Base-by-base conservation (phyloP, 1,284 basidiomycete species). In the Vanrija sp. region DNA sequence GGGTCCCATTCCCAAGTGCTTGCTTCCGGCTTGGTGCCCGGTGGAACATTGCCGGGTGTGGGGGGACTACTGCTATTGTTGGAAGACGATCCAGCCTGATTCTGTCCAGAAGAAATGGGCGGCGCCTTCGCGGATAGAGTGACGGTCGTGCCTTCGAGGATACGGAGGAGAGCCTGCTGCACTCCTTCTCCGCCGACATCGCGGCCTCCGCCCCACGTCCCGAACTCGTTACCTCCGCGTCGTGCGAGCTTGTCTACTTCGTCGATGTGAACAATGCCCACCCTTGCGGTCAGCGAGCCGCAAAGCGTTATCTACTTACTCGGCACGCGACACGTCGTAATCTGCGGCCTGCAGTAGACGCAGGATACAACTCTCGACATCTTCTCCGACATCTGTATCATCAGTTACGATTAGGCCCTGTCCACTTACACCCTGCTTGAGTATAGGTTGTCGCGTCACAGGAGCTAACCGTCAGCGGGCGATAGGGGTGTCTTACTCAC, bases 131-230 rank as follows among this genome's bases (percentile, higher is more conserved):
- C 58, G 6, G 78, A 72, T 3, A 97, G 82, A 10, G 86, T 87
- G 23, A 98, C 82, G 5, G 86, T 80, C 0, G 90, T 87, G 2
- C 94, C 94, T 78, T 98, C 94, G 80, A 98, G 86, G 83, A 97
- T 88, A 46, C 92, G 83, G 1, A 98, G 79, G 21, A 98, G 80
- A 10, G 91, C 80, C 74, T 97, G 94, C 68, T 98, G 94, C 3
- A 98, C 94, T 38, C 94, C 94, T 80, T 96, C 93, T 5, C 94
- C 94, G 19, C 91, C 88, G 0, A 98, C 93, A 70, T 98, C 95
- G 49, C 91, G 85, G 1, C 88, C 86, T 7, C 69, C 67, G 5
- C 86, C 76, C 63, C 68, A 76, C 1, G 65, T 67, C 3, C 72
- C 73, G 26, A 65, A 63, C 14, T 87, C 86, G 12, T 81, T 80